A percentile compares a stretch with the other conserved stretches of the same genome.
These are phyloP conservation scores for Geranium incanum DNA, from an alignment of 441 rosid species.

Conservation along the genomic window DNA sequence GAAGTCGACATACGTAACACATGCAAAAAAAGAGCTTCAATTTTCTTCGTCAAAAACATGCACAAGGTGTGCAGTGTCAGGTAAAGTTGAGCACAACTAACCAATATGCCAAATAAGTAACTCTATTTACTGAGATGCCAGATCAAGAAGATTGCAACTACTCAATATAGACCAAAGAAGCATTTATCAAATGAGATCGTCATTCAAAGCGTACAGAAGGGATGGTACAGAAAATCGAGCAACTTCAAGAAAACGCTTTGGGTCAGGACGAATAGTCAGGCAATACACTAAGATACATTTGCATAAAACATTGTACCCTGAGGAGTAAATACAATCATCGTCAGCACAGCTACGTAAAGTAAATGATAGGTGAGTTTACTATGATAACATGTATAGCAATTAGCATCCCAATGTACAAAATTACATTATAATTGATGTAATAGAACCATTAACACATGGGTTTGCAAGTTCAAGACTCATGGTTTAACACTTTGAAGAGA, in stretches of 20 bases:
- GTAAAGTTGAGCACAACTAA: background rate
- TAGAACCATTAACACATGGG: background rate
- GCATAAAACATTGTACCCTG: background rate
- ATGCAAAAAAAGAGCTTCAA: constrained; percentile 21
- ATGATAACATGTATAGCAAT: constrained; percentile 5
- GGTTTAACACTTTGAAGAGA: background rate
- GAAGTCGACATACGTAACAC: constrained; percentile 17
- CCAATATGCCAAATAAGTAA: background rate
- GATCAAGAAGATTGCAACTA: constrained; percentile 1
- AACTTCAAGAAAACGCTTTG: constrained; percentile 5
- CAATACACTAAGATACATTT: background rate
- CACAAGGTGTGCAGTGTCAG: constrained; percentile 7
- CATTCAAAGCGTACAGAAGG: constrained; percentile 1
- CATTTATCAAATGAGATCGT: constrained; percentile 1
- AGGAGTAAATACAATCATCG: background rate
- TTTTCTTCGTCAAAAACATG: constrained; percentile 9
- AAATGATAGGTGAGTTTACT: background rate
- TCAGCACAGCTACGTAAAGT: background rate
- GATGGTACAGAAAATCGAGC: background rate
- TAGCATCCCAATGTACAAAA: constrained; percentile 6
- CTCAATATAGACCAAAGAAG: background rate
- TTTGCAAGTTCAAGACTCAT: background rate
- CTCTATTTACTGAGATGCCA: background rate
- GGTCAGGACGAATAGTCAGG: constrained; percentile 1
- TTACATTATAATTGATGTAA: background rate